Percentiles rank a stretch among this genome's conserved stretches.
These are phyloP conservation scores for Panicum virgatum DNA, from an alignment of 202 grass and related monocot species.

Conservation along the genomic window DNA sequence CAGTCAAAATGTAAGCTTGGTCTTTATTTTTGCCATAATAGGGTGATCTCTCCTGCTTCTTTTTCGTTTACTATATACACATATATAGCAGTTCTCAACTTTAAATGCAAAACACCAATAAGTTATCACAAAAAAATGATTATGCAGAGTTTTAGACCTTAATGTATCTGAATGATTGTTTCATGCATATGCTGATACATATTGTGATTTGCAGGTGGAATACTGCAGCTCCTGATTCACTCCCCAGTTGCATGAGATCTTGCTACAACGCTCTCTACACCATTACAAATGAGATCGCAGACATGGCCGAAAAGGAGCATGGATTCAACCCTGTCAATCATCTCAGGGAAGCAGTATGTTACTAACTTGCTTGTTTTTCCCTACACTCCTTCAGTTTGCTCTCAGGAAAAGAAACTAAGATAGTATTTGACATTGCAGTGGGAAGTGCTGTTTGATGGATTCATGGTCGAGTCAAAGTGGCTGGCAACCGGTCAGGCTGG, in stretches of 20 bases:
- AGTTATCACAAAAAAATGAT: too few species aligned
- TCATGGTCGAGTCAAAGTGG: too few species aligned
- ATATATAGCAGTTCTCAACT: too few species aligned
- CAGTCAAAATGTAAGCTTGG: constrained; percentile 50
- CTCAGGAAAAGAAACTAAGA: too few species aligned
- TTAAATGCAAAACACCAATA: too few species aligned
- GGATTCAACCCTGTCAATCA: constrained; percentile 40
- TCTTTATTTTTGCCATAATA: too few species aligned
- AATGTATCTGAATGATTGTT: not conserved
- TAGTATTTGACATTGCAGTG: too few species aligned
- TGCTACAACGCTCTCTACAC: constrained; percentile 45
- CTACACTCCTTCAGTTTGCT: not conserved
- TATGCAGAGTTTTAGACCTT: not conserved
- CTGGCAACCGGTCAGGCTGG: too few species aligned
- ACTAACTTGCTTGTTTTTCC: not conserved
- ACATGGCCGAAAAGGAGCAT: constrained; percentile 31
- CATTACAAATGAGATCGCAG: constrained; percentile 42
- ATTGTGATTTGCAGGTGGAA: constrained; percentile 33
- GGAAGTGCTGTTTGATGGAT: too few species aligned
- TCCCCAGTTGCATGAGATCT: constrained; percentile 42
- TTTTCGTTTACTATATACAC: too few species aligned
- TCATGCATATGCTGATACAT: not conserved
- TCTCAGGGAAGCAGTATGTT: constrained; percentile 47
- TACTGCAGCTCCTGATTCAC: constrained; percentile 14
- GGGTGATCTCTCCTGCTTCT: too few species aligned